Base-by-base conservation (phyloP, 2,329 filamentous ascomycete species). In the Cladophialophora exuberans region DNA sequence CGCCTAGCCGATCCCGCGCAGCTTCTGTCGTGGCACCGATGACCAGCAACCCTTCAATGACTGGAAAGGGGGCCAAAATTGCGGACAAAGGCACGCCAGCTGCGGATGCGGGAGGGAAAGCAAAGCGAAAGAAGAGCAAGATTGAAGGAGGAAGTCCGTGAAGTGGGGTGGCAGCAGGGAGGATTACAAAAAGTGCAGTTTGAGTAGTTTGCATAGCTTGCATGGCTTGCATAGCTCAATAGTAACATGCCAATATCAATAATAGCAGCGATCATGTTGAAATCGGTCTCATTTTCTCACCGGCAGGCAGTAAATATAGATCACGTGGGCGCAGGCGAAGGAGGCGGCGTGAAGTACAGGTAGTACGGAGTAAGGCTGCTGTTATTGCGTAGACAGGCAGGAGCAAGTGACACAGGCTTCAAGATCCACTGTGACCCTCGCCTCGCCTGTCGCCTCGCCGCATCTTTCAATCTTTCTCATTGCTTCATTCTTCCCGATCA, bases 61-160 rank as follows among this genome's bases (percentile, higher is more conserved):
- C 17, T 17, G 3, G 31, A 6, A 53, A 55, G 18, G 48, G 15
- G 13, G 10, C 23, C 13, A 59, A 41, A 42, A 13, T 6, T 7
- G 46, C 26, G 45, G 56, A 54, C 4, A 55, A 49, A 43, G 35
- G 6, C 2, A 22, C 28, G 6, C n/a, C 50, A 15, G 17, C 35
- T 30, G 38, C 51, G 7, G 56, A 59, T 22, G 52, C 42, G 44
- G 9, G 30, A 28, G 39, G 38, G 15, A 62, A 58, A 43, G 26
- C 39, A 22, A 61, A 60, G 43, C 43, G 56, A 18, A 54, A 57
- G 31, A 61, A 61, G 41, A 62, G 60, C 42, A 59, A 51, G 47
- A 42, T 52, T 11, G 52, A 47, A 6, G 55, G 54, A 25, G 18
- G 42, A 11, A 57, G 51, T 36, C 53, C 54, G 10, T 62, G 47